Conservation (phyloP, 257 asterid genomes). For the Nicotiana otophora region DNA sequence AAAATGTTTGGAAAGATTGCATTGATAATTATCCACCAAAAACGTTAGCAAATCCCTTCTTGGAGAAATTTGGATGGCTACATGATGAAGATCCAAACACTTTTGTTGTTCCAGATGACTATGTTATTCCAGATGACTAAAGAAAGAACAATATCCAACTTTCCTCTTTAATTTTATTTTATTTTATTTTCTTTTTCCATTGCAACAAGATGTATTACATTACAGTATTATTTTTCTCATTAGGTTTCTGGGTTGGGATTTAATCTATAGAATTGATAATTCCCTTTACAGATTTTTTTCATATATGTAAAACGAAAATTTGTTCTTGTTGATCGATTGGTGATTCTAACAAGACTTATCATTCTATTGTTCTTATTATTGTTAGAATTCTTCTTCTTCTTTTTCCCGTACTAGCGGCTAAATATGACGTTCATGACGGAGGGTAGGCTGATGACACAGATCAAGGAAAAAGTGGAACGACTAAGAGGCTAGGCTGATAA, state of each 20-base stretch:
- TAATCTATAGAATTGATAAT: neutral
- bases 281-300: neutral
- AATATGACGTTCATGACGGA: too few relatives aligned
- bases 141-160: neutral
- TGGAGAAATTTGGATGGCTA: conserved; percentile 83
- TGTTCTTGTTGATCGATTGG: neutral
- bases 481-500: too few relatives aligned
- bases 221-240: neutral
- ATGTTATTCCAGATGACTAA: conserved; percentile 38
- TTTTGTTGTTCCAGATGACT: conserved; percentile 50
- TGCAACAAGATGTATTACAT: neutral
- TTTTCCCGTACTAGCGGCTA: neutral
- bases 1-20: conserved; percentile 58
- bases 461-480: too few relatives aligned
- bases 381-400: neutral
- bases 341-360: neutral
- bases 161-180: neutral
- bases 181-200: neutral
- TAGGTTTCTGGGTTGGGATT: neutral
- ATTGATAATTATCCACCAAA: conserved; percentile 53
- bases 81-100: conserved; percentile 57
- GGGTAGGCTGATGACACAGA: too few relatives aligned
- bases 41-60: conserved; percentile 56
- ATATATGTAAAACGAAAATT: neutral
- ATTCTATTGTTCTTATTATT: neutral